Evolutionary conservation across 1,284 basidiomycete genomes (phyloP), one percentile per base, ranked within the genome.

Genomic region (Ceratobasidium sp.): DNA sequence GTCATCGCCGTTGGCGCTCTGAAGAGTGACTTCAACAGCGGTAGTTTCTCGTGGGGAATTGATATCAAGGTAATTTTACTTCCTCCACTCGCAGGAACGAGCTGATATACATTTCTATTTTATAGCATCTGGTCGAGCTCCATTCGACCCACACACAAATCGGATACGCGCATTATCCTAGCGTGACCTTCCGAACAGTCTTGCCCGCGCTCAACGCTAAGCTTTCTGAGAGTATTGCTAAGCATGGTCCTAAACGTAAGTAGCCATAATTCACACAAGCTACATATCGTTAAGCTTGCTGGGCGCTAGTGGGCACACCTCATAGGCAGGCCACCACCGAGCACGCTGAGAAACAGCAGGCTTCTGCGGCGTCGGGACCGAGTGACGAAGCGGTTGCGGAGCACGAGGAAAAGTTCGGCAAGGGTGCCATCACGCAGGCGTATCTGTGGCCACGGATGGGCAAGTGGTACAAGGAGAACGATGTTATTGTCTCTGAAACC

Each of bases 21-120:
- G 61, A 90, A 90, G 82, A 90, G 87, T 73, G 97, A 98, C 80
- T 98, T 96, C 85, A 98, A 98, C 80, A 92, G 91, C 18, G 94
- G 92, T 55, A 90, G 91, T 81, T 94, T 92, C 80, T 91, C 91
- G 0, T 92, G 91, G 52, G 69, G 41, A 3, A 54, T 71, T 35
- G 55, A 61, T 26, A n/a, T 43, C 32, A 35, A n/a, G 26, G 72
- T 57, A 21, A 13, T 63, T 67, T 14, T 16, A 32, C 4, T 5
- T 52, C n/a, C 3, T 41, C 32, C 3, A 7, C 16, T 23, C 7
- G 61, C 30, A 11, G 2, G 26, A 28, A 59, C 26, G 49, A 30
- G 52, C 44, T 58, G 30, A 64, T 26, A 41, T 52, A n/a, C 43
- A 32, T 61, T 18, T 35, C 32, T 50, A 55, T 32, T 35, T 38